Conservation (phyloP, 2,329 filamentous ascomycete species). For the Botryotinia globosa region DNA sequence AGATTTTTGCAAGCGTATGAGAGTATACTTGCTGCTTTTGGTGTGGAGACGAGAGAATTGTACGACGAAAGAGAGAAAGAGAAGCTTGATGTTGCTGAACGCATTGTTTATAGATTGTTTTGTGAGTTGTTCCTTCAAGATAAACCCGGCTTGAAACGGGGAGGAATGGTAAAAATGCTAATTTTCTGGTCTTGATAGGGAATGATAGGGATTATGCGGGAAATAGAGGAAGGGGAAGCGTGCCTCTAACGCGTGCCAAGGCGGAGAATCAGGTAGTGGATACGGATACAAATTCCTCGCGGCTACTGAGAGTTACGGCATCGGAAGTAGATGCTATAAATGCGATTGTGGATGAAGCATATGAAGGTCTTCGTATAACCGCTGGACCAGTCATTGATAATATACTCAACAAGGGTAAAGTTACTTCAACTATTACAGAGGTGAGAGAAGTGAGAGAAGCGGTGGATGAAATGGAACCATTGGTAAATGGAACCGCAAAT, state of each 20-base stretch:
- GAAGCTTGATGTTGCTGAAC: background rate
- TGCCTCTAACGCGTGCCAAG: background rate
- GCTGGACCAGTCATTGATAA: background rate
- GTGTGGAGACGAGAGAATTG: background rate
- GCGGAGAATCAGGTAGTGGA: too few relatives aligned
- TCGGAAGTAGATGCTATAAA: slow-evolving; percentile 2
- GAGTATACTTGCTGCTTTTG: slow-evolving; percentile 4
- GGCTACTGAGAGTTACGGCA: background rate
- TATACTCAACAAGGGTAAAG: background rate
- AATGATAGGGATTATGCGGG: background rate
- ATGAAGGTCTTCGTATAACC: background rate
- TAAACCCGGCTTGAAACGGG: too few relatives aligned
- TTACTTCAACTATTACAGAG: background rate
- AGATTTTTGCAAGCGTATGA: slow-evolving; percentile 14
- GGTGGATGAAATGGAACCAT: background rate
- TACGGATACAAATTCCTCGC: too few relatives aligned
- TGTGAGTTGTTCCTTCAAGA: background rate
- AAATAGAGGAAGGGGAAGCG: background rate
- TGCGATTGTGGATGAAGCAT: slow-evolving; percentile 8
- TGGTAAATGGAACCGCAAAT: background rate
- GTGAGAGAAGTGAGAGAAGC: background rate
- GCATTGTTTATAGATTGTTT: slow-evolving; percentile 7
- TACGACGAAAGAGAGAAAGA: background rate
- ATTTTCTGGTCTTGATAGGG: background rate
- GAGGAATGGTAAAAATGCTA: background rate